phyloP scores from a whole-genome alignment of 805 yeast species.

The Schwanniomyces vanrijiae region DNA sequence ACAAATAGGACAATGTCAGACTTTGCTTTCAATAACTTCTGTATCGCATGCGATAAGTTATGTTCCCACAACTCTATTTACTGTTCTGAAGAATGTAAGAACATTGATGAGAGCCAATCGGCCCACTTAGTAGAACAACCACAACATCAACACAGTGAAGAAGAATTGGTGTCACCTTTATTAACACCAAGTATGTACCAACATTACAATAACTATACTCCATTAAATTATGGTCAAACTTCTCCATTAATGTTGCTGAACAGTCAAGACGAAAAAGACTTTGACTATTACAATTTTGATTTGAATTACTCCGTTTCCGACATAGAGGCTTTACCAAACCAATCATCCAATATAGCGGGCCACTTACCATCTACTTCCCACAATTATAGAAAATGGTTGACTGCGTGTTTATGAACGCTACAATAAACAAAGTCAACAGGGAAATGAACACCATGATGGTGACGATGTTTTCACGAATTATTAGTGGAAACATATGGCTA shows the following conservation, averaged over 20 bases:
- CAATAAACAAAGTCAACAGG: neutral
- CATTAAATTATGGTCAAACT: constrained; percentile 1
- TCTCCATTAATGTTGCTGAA: constrained; percentile 22
- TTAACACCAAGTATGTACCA: constrained; percentile 37
- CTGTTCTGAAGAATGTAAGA: constrained; percentile 33
- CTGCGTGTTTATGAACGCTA: constrained; percentile 24
- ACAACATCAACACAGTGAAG: constrained; percentile 6
- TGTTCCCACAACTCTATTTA: constrained; percentile 22
- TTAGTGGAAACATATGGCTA: neutral
- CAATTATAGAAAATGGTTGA: constrained; percentile 41
- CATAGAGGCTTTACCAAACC: constrained; percentile 10
- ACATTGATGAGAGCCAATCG: constrained; percentile 28
- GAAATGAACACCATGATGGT: neutral
- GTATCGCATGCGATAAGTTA: constrained; percentile 36
- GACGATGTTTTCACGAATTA: neutral
- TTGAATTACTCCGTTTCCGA: constrained; percentile 31
- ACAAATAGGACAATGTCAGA: constrained; percentile 31
- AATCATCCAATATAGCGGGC: constrained; percentile 6
- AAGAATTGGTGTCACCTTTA: constrained; percentile 35
- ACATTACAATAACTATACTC: constrained; percentile 13
- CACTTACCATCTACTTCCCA: constrained; percentile 30
- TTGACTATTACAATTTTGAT: constrained; percentile 25
- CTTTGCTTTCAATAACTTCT: constrained; percentile 36
- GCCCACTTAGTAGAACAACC: constrained; percentile 12
- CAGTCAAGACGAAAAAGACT: constrained; percentile 13